Conservation (phyloP, 164 flowering plant genomes). For the Umbilicus rupestris region DNA sequence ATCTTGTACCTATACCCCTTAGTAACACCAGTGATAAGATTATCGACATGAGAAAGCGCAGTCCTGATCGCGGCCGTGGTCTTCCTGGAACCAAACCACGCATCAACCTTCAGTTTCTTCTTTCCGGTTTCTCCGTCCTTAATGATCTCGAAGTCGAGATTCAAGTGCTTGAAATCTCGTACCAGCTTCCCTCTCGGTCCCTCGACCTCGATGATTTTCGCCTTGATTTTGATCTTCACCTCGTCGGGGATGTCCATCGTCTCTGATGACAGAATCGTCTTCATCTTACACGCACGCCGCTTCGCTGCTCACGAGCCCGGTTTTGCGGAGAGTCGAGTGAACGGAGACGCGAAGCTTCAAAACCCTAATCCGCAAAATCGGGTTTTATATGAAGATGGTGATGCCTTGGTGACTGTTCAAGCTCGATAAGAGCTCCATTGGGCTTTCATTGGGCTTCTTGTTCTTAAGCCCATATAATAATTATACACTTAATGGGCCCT, state of each 20-base stretch:
- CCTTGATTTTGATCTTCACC: slow-evolving; percentile 38
- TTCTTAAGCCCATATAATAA: too few relatives aligned
- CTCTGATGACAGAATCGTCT: slow-evolving; percentile 47
- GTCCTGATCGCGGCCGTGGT: slow-evolving; percentile 3
- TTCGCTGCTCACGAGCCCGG: too few relatives aligned
- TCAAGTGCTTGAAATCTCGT: slow-evolving; percentile 7
- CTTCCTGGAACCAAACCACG: slow-evolving; percentile 2
- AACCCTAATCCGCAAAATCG: too few relatives aligned
- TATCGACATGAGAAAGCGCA: not conserved
- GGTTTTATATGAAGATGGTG: too few relatives aligned
- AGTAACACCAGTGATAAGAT: slow-evolving; percentile 1
- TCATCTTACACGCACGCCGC: slow-evolving; percentile 19
- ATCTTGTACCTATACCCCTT: slow-evolving; percentile 5
- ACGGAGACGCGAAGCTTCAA: too few relatives aligned
- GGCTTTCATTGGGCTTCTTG: too few relatives aligned
- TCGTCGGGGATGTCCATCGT: slow-evolving; percentile 57
- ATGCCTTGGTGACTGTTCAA: too few relatives aligned
- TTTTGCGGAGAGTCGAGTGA: too few relatives aligned
- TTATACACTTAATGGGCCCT: too few relatives aligned
- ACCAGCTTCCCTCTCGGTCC: slow-evolving; percentile 36
- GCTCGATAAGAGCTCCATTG: too few relatives aligned
- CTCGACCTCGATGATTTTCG: slow-evolving; percentile 40
- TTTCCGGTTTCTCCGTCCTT: not conserved
- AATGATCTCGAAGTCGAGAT: slow-evolving; percentile 6
- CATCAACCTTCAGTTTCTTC: slow-evolving; percentile 3